A percentile compares a stretch with the other conserved stretches of the same genome.
Conservation (phyloP, 495 filamentous ascomycete species). For the Xylaria nigripes region DNA sequence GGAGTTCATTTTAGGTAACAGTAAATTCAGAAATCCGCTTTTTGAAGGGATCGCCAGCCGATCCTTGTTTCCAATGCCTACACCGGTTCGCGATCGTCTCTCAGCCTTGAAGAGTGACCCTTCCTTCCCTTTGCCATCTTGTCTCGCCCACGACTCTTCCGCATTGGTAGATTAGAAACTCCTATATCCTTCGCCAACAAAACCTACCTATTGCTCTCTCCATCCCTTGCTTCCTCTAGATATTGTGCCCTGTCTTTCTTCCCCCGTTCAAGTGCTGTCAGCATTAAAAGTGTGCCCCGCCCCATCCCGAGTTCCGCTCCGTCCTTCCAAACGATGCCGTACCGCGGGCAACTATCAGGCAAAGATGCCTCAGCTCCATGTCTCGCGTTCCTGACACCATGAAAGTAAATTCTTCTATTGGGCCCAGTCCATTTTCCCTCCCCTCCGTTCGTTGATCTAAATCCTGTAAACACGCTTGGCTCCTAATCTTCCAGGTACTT, state of each 20-base stretch:
- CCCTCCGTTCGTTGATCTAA: conserved; percentile 1
- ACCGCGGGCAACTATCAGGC: not conserved
- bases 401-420: not conserved
- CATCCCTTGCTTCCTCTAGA: not conserved
- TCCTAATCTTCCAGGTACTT: not conserved
- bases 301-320: not conserved
- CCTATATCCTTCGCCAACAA: not conserved
- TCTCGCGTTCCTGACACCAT: conserved; percentile 1
- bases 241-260: not conserved
- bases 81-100: not conserved
- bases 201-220: too few relatives aligned
- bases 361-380: not conserved
- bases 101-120: not conserved
- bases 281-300: not conserved
- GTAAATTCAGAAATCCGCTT: not conserved
- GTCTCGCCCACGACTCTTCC: not conserved
- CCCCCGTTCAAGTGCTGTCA: not conserved
- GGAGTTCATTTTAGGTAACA: not conserved
- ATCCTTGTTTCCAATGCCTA: not conserved
- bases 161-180: not conserved
- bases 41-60: not conserved
- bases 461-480: not conserved
- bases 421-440: not conserved
- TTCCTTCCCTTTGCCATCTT: not conserved
- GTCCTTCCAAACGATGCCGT: not conserved